Percentiles rank a stretch among this genome's conserved stretches.
Evolutionary conservation across 805 yeast genomes (phyloP).

Genomic region (Spathaspora girioi): DNA sequence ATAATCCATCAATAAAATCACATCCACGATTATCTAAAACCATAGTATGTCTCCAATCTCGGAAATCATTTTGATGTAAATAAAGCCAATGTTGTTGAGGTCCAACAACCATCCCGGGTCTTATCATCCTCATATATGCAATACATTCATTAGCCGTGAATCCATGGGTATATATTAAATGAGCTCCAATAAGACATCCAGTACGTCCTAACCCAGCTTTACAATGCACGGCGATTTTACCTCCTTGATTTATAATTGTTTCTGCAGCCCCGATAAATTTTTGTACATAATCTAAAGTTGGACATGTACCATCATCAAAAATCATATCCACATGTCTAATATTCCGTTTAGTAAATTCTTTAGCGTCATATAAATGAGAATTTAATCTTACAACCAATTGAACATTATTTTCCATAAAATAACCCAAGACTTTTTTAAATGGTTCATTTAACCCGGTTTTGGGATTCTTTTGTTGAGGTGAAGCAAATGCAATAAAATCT

Average conservation of each 20-base stretch:
- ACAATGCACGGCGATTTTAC: constrained; percentile 98
- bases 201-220: constrained; percentile 98
- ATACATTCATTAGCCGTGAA: constrained; percentile 97
- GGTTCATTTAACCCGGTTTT: constrained; percentile 71
- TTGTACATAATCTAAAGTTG: constrained; percentile 88
- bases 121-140: constrained; percentile 90
- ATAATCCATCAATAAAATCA: constrained; percentile 63
- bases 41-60: constrained; percentile 96
- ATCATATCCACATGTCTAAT: constrained; percentile 93
- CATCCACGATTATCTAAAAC: constrained; percentile 67
- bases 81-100: constrained; percentile 99
- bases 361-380: constrained; percentile 83
- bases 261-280: constrained; percentile 95
- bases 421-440: constrained; percentile 76
- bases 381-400: constrained; percentile 88
- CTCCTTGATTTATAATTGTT: constrained; percentile 77
- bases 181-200: constrained; percentile 97
- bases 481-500: constrained; percentile 95
- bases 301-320: constrained; percentile 98
- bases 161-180: constrained; percentile 91
- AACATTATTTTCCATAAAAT: constrained; percentile 69
- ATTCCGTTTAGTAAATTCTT: constrained; percentile 76
- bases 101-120: constrained; percentile 99
- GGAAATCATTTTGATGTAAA: constrained; percentile 89
- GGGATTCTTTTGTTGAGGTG: constrained; percentile 68